Evolutionary conservation across 176 grass and related monocot genomes (phyloP).

Genomic region (Thinopyrum elongatum): DNA sequence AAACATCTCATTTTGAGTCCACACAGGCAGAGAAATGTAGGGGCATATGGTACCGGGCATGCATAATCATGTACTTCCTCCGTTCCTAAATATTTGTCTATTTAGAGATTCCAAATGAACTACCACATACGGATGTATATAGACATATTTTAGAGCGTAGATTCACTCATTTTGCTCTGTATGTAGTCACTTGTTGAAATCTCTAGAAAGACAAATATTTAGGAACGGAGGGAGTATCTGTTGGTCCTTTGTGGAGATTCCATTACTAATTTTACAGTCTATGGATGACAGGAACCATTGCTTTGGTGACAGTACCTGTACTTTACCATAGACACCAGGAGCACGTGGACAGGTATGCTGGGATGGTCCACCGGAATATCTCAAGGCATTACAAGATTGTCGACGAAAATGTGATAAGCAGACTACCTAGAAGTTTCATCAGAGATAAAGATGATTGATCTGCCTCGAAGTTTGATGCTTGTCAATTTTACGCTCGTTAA

Average conservation of each 20-base stretch:
- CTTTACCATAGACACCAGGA: constrained; percentile 82
- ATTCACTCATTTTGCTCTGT: too few species aligned
- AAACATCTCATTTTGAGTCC: not conserved
- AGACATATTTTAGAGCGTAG: too few species aligned
- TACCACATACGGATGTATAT: too few species aligned
- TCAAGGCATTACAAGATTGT: constrained; percentile 97
- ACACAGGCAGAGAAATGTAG: not conserved
- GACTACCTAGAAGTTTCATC: constrained; percentile 60
- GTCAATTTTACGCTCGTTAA: not conserved
- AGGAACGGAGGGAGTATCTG: too few species aligned
- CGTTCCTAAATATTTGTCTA: too few species aligned
- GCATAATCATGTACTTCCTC: not conserved
- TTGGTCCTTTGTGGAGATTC: not conserved
- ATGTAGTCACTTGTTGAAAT: too few species aligned
- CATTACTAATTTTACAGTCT: constrained; percentile 26
- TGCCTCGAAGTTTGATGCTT: not conserved
- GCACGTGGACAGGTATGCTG: constrained; percentile 66
- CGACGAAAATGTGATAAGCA: constrained; percentile 85
- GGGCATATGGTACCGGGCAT: not conserved
- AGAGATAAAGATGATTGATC: constrained; percentile 69
- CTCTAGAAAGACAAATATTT: too few species aligned
- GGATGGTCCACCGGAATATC: constrained; percentile 78
- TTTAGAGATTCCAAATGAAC: too few species aligned
- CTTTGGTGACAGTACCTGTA: constrained; percentile 77
- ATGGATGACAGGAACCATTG: constrained; percentile 60